Base-by-base conservation (phyloP, 345 rosid genomes). In the Populus nigra region DNA sequence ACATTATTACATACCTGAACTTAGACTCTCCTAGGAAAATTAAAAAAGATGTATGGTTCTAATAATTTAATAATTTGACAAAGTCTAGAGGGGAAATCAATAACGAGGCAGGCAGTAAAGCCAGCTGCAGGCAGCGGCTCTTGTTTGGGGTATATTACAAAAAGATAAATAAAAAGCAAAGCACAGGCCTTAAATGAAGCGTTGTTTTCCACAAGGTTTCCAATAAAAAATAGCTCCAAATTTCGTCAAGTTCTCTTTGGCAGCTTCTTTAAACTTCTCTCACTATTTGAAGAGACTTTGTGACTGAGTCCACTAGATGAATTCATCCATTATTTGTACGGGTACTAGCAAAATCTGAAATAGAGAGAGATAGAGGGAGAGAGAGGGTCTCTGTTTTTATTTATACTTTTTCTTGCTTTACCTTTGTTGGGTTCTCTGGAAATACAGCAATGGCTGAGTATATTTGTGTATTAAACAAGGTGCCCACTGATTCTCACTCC, bases 401-500 rank as follows among this genome's bases (percentile, higher is more conserved):
- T 41, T 69, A 9, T 9, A 1, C 53, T 35, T 18, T 35, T 39
- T 17, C 22, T 15, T 27, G 31, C 50, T 29, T 18, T 7, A 15
- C 22, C 31, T 22, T 38, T 69, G 50, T 35, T 59, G 63, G 63
- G 29, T 25, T 57, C 12, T 35, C 7, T 78, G 82, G 77, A 79
- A 73, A 43, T 33, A 57, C 79, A 72, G 65, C 85, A 82, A 93
- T 93, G 98, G 94, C 93, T 13, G 94, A 88, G 72, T 91, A 81
- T 76, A 80, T 91, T 76, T 90, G 68, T 84, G 72, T 89, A 63
- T 45, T 84, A 68, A 82, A 85, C 79, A 90, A 91, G 96, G 98
- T 91, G 67, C 53, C 35, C 2, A 10, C 12, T 25, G 7, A 3
- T 67, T 73, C 65, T 67, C 50, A 74, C 36, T 39, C 18, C 22